These are phyloP conservation scores for Heliocybe sulcata DNA, from an alignment of 1,284 basidiomycete genomes.

Conservation along the genomic window DNA sequence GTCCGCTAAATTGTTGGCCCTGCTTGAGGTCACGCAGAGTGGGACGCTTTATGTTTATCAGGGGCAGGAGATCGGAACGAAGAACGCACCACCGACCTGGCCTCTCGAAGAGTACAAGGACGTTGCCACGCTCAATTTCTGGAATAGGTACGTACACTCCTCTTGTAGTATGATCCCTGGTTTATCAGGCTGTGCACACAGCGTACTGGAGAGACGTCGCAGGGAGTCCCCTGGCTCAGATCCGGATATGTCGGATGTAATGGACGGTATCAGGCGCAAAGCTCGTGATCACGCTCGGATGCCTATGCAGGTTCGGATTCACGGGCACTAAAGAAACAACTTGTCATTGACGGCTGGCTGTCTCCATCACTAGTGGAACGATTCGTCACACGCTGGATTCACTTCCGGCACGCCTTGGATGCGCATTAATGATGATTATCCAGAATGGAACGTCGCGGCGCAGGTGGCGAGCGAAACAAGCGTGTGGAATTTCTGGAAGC, in stretches of 20 bases:
- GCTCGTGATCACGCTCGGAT: slow-evolving; percentile 67
- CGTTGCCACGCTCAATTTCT: slow-evolving; percentile 48
- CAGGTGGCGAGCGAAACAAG: slow-evolving; percentile 42
- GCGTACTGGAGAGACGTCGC: slow-evolving; percentile 31
- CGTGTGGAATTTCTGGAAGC: slow-evolving; percentile 55
- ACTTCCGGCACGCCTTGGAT: slow-evolving; percentile 67
- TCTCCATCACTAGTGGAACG: slow-evolving; percentile 54
- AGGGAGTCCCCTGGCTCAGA: slow-evolving; percentile 28
- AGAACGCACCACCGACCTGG: slow-evolving; percentile 63
- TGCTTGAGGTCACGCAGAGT: slow-evolving; percentile 51
- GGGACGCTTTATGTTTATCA: slow-evolving; percentile 73
- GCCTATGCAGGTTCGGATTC: slow-evolving; percentile 45
- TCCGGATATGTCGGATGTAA: slow-evolving; percentile 50
- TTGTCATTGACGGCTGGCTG: neutral
- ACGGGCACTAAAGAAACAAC: neutral
- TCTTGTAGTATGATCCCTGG: neutral
- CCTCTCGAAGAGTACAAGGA: slow-evolving; percentile 70
- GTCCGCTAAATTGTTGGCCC: slow-evolving; percentile 59
- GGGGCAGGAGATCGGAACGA: slow-evolving; percentile 67
- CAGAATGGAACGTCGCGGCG: slow-evolving; percentile 49
- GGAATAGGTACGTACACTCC: slow-evolving; percentile 25
- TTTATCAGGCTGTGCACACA: slow-evolving; percentile 10
- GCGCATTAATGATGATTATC: slow-evolving; percentile 67
- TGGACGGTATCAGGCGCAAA: slow-evolving; percentile 50
- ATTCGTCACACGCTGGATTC: slow-evolving; percentile 53